These are phyloP conservation scores for Epichloe bromicola DNA, from an alignment of 2,329 filamentous ascomycete species.

Conservation along the genomic window DNA sequence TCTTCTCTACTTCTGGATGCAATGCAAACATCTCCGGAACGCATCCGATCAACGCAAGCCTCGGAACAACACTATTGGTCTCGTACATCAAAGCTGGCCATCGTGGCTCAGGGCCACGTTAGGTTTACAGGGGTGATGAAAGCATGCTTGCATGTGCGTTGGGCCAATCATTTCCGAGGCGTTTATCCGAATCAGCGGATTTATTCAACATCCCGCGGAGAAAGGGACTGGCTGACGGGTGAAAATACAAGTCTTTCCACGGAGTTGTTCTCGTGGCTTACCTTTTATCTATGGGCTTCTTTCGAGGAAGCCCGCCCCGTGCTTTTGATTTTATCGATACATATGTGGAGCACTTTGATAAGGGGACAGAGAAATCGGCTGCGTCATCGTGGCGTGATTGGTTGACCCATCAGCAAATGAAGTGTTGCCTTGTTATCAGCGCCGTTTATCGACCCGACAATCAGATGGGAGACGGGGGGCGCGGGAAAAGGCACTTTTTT, in stretches of 20 bases:
- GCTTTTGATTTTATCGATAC: too few relatives aligned
- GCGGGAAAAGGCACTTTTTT: too few relatives aligned
- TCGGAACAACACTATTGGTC: background rate
- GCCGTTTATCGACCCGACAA: background rate
- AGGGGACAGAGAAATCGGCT: too few relatives aligned
- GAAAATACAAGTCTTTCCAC: too few relatives aligned
- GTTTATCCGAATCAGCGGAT: slow-evolving; percentile 1
- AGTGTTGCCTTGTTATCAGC: background rate
- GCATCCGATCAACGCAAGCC: background rate
- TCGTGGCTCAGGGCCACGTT: background rate
- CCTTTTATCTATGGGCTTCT: too few relatives aligned
- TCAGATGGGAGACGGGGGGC: background rate
- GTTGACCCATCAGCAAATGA: background rate
- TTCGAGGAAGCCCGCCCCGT: too few relatives aligned
- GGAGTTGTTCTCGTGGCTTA: too few relatives aligned
- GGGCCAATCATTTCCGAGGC: slow-evolving; percentile 1
- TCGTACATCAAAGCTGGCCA: background rate
- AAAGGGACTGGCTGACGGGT: background rate
- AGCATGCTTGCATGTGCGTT: background rate
- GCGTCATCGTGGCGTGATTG: background rate
- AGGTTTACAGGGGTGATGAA: too few relatives aligned
- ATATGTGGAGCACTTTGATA: too few relatives aligned
- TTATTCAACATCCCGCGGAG: background rate
- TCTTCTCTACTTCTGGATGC: background rate
- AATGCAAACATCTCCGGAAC: slow-evolving; percentile 4